Evolutionary conservation across 148 eudicot genomes (phyloP), one percentile per base, ranked within the genome.

Genomic region (Nepenthes mirabilis): DNA sequence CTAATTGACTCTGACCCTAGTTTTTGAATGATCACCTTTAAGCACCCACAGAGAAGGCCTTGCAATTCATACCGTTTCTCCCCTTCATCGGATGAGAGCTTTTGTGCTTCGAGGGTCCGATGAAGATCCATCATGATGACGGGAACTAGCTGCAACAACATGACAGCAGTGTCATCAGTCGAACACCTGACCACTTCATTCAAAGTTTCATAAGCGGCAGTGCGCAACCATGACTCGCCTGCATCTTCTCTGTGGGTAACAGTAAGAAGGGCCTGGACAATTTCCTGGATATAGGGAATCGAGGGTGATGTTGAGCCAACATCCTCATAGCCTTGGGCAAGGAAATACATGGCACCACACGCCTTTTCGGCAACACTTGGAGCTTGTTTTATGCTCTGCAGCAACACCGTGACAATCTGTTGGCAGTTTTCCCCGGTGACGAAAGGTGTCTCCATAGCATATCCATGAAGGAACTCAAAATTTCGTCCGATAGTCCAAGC

Each of bases 401-500:
- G 77, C 37, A 91, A 75, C 72, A 87, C 93, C 9, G 87, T 83
- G 62, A 91, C 63, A 50, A 87, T 91, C 73, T 83, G 90, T 67
- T 81, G 95, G 59, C 97, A 91, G 69, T 91, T 91, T 12, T 84
- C 80, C 33, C 65, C 81, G 35, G 87, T 87, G 55, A 91, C 80
- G 48, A 85, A 81, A 10, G 95, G 84, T 14, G 80, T 76, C 51
- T 81, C 93, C 58, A 85, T 58, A 23, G 83, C 70, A 9, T 93
- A 80, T 34, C 85, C 95, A 68, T 91, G 97, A 50, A 87, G 81
- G 52, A 91, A 91, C 60, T 91, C 97, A 63, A 91, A 91, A 68
- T 87, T 91, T 47, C 95, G 82, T 33, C 97, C 97, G 35, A 91
- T 83, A 34, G 97, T 91, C 97, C 97, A 91, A 6, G 95, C 97